phyloP scores from a whole-genome alignment of 2,329 filamentous ascomycete species.

The Neofusicoccum sp. region DNA sequence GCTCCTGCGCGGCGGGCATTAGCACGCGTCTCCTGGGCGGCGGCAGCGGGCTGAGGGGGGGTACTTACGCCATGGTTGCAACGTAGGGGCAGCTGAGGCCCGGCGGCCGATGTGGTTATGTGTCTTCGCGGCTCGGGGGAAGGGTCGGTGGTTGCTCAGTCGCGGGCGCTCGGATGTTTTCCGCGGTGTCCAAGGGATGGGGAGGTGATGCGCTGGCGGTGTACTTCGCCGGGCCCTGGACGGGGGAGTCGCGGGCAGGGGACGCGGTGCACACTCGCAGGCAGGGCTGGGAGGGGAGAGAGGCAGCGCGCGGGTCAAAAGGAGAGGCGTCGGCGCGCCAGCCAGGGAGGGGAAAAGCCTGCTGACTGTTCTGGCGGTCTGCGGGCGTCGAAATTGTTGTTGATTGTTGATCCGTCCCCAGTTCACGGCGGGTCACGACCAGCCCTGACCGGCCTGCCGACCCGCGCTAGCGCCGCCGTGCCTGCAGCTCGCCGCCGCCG shows the following conservation, averaged over 20 bases:
- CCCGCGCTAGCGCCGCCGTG: slow-evolving; percentile 3
- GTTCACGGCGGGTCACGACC: slow-evolving; percentile 6
- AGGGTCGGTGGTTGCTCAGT: slow-evolving; percentile 11
- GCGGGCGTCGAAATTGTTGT: slow-evolving; percentile 21
- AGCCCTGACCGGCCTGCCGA: slow-evolving; percentile 7
- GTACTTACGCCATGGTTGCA: slow-evolving; percentile 44
- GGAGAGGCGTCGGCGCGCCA: slow-evolving; percentile 18
- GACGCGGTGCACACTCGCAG: slow-evolving; percentile 1
- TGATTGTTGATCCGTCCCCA: slow-evolving; percentile 19
- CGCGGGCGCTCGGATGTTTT: slow-evolving; percentile 28
- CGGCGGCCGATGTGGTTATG: slow-evolving; percentile 30
- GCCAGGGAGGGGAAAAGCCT: slow-evolving; percentile 21
- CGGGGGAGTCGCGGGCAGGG: slow-evolving; percentile 4
- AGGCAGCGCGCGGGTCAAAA: slow-evolving; percentile 5
- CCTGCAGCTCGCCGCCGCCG: slow-evolving; percentile 5
- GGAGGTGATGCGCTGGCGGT: slow-evolving; percentile 17
- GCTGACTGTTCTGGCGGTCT: slow-evolving; percentile 21
- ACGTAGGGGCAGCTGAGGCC: slow-evolving; percentile 36
- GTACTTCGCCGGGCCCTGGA: slow-evolving; percentile 18
- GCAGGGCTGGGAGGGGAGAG: background rate
- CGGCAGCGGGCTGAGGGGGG: slow-evolving; percentile 11
- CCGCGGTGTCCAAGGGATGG: slow-evolving; percentile 35
- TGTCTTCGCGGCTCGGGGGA: slow-evolving; percentile 9
- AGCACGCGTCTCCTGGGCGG: slow-evolving; percentile 51
- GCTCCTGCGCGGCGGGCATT: slow-evolving; percentile 38